Percentiles rank a stretch among this genome's conserved stretches.
Conservation (phyloP, 2,329 filamentous ascomycete species). For the Ustilaginoidea virens region DNA sequence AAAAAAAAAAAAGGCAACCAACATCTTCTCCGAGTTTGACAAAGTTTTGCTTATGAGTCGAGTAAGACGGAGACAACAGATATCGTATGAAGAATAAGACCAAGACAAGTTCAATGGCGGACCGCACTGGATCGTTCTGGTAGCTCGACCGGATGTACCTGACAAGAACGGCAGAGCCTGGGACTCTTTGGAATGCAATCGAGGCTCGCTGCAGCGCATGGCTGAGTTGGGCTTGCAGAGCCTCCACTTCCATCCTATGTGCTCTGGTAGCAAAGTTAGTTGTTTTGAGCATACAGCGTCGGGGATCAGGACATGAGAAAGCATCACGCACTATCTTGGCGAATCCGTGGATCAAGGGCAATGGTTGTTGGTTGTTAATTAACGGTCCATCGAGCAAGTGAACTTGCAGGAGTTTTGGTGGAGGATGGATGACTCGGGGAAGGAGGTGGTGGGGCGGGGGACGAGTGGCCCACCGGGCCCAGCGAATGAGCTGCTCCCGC, state of each 20-base stretch:
- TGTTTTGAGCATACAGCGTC: no score
- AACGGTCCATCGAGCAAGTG: no score
- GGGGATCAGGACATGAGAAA: no score
- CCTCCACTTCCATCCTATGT: conserved; percentile 43
- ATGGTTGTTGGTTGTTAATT: no score
- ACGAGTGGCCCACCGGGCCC: no score
- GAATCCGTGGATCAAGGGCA: no score
- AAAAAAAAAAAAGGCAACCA: conserved; percentile 4
- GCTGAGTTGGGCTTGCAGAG: conserved; percentile 36
- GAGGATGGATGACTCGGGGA: no score
- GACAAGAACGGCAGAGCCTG: conserved; percentile 83
- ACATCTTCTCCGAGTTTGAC: conserved; percentile 75
- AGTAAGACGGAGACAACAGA: conserved; percentile 80
- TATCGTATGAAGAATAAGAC: conserved; percentile 95
- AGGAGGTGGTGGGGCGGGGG: no score
- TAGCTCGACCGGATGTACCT: conserved; percentile 96
- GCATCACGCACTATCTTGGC: no score
- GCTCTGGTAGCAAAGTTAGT: no score
- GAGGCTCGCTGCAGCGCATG: conserved; percentile 36
- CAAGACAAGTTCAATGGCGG: conserved; percentile 81
- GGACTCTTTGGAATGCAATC: conserved; percentile 71
- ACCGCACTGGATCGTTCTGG: conserved; percentile 90
- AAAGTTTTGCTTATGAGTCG: conserved; percentile 77
- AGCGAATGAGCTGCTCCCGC: no score
- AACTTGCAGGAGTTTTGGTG: no score